Evolutionary conservation across 805 yeast genomes (phyloP).

Genomic region (Saccharomycopsis schoenii): DNA sequence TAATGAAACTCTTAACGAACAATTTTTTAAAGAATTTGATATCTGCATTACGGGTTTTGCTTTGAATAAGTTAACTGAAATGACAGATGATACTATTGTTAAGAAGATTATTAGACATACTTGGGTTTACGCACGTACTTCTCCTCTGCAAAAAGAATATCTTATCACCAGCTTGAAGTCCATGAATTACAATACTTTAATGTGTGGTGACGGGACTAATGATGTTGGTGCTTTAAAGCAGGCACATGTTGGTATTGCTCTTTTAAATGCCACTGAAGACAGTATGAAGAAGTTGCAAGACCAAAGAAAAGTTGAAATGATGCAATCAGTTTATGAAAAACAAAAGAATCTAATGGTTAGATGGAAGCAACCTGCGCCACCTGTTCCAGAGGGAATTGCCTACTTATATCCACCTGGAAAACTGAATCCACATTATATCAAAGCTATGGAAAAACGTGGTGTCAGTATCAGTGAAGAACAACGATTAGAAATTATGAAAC

Average conservation of each 20-base stretch:
- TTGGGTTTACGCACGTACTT: constrained; percentile 97
- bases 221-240: constrained; percentile 99
- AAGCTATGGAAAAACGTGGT: constrained; percentile 79
- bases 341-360: constrained; percentile 68
- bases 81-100: constrained; percentile 29
- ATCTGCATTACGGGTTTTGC: constrained; percentile 93
- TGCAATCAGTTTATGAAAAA: constrained; percentile 65
- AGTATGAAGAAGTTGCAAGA: constrained; percentile 85
- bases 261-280: constrained; percentile 92
- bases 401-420: constrained; percentile 96
- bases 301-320: constrained; percentile 54
- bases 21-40: constrained; percentile 59
- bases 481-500: constrained; percentile 35
- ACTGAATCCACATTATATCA: constrained; percentile 74
- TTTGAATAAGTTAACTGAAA: constrained; percentile 46
- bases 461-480: constrained; percentile 63
- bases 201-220: constrained; percentile 99
- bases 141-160: constrained; percentile 92
- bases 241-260: constrained; percentile 97
- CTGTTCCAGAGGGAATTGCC: constrained; percentile 80
- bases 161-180: constrained; percentile 74
- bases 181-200: constrained; percentile 84
- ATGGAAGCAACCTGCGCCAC: constrained; percentile 81
- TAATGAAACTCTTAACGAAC: constrained; percentile 40
- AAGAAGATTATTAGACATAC: constrained; percentile 76